Evolutionary conservation across 2,329 filamentous ascomycete genomes (phyloP).

Genomic region (Dothideomycetes sp.): DNA sequence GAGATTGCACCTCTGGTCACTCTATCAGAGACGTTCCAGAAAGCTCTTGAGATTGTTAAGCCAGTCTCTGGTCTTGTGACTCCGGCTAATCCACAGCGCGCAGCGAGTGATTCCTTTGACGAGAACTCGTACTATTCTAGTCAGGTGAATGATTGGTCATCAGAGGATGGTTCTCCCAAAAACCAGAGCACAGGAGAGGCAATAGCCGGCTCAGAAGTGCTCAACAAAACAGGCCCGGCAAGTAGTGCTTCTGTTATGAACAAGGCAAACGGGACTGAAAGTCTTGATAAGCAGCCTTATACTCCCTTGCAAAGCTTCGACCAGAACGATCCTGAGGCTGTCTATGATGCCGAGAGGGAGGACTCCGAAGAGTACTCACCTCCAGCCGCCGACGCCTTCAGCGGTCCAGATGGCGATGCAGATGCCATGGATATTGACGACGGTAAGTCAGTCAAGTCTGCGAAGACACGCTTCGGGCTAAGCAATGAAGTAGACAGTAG

Average conservation of each 20-base stretch:
- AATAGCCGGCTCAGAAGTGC: conserved; percentile 5
- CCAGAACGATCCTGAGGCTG: conserved; percentile 7
- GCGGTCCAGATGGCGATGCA: conserved; percentile 10
- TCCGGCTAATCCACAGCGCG: conserved; percentile 50
- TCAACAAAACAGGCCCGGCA: conserved; percentile 7
- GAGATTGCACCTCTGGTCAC: conserved; percentile 37
- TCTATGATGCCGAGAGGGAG: conserved; percentile 24
- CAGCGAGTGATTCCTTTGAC: conserved; percentile 74
- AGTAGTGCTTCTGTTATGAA: conserved; percentile 9
- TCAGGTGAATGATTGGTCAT: conserved; percentile 61
- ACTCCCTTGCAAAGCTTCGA: background rate
- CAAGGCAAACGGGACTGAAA: background rate
- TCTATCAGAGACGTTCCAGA: conserved; percentile 33
- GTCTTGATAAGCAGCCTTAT: conserved; percentile 8
- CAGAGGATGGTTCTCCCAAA: conserved; percentile 31
- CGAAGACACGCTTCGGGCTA: conserved; percentile 15
- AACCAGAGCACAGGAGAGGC: conserved; percentile 19
- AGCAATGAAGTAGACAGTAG: conserved; percentile 15
- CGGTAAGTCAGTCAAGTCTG: conserved; percentile 16
- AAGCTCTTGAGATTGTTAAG: conserved; percentile 66
- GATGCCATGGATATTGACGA: conserved; percentile 14
- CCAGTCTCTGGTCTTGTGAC: conserved; percentile 51
- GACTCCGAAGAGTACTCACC: conserved; percentile 38
- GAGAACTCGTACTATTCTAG: conserved; percentile 96
- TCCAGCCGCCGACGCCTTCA: conserved; percentile 32